These are phyloP conservation scores for Mycena kentingensis DNA, from an alignment of 768 basidiomycete genomes.

Conservation along the genomic window DNA sequence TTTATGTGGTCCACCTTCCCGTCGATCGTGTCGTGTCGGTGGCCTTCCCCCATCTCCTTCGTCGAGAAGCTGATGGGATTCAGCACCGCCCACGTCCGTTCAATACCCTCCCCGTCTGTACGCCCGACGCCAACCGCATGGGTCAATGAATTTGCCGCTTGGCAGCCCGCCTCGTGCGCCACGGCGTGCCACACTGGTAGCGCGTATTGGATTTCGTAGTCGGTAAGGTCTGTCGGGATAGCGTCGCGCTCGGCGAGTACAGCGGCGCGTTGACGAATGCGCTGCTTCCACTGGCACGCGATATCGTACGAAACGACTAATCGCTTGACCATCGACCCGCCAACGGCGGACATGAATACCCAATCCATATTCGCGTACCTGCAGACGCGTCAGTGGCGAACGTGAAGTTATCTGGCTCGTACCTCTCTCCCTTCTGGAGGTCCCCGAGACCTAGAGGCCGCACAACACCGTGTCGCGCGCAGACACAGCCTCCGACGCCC, in stretches of 20 bases:
- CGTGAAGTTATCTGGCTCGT: neutral
- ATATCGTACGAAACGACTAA: slow-evolving; percentile 26
- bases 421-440: slow-evolving; percentile 27
- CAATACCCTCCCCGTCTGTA: slow-evolving; percentile 16
- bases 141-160: slow-evolving; percentile 10
- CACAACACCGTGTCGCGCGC: slow-evolving; percentile 17
- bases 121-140: slow-evolving; percentile 10
- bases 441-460: slow-evolving; percentile 21
- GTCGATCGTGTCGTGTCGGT: slow-evolving; percentile 29
- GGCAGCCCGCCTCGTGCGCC: slow-evolving; percentile 17
- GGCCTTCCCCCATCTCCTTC: slow-evolving; percentile 31
- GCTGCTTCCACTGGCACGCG: slow-evolving; percentile 24
- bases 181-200: slow-evolving; percentile 19
- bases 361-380: slow-evolving; percentile 29
- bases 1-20: slow-evolving; percentile 23
- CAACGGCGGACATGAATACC: slow-evolving; percentile 17
- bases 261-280: neutral
- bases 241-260: neutral
- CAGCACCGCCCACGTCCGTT: slow-evolving; percentile 30
- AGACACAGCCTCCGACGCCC: slow-evolving; percentile 8
- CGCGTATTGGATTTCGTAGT: neutral
- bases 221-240: neutral
- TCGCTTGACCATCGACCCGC: neutral
- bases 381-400: neutral
- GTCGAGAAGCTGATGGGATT: slow-evolving; percentile 29